Percentiles rank a stretch among this genome's conserved stretches.
Conservation (phyloP, 2,329 filamentous ascomycete species). For the Allantophomopsis lycopodina region DNA sequence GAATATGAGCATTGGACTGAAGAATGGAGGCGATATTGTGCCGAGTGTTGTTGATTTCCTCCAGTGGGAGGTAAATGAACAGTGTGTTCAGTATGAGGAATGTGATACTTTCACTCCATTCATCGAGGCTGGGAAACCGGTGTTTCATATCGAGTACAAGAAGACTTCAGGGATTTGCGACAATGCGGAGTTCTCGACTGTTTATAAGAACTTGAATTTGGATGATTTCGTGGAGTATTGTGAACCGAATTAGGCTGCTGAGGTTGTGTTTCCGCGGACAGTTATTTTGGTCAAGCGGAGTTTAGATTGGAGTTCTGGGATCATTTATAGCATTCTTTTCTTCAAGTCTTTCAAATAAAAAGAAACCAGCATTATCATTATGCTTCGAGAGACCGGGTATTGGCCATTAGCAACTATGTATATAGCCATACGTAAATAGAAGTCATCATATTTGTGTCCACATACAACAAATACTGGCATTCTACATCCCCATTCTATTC, state of each 20-base stretch:
- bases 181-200: not conserved
- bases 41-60: slow-evolving; percentile 29
- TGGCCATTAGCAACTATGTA: too few species aligned
- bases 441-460: too few species aligned
- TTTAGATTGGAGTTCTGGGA: too few species aligned
- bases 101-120: slow-evolving; percentile 45
- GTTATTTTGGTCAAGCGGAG: too few species aligned
- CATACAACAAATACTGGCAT: too few species aligned
- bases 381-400: too few species aligned
- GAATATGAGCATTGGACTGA: slow-evolving; percentile 50
- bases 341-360: too few species aligned
- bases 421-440: too few species aligned
- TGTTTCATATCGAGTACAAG: slow-evolving; percentile 64
- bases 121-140: slow-evolving; percentile 46
- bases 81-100: slow-evolving; percentile 47
- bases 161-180: slow-evolving; percentile 11
- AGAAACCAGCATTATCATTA: too few species aligned
- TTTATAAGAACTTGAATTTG: not conserved
- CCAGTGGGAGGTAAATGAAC: slow-evolving; percentile 57
- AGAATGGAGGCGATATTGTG: slow-evolving; percentile 53
- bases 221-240: not conserved
- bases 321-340: too few species aligned
- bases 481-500: too few species aligned
- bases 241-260: not conserved
- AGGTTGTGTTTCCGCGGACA: too few species aligned